Percentiles rank a stretch among this genome's conserved stretches.
Conservation (phyloP, 75 land plant genomes). For the Pinus albicaulis region DNA sequence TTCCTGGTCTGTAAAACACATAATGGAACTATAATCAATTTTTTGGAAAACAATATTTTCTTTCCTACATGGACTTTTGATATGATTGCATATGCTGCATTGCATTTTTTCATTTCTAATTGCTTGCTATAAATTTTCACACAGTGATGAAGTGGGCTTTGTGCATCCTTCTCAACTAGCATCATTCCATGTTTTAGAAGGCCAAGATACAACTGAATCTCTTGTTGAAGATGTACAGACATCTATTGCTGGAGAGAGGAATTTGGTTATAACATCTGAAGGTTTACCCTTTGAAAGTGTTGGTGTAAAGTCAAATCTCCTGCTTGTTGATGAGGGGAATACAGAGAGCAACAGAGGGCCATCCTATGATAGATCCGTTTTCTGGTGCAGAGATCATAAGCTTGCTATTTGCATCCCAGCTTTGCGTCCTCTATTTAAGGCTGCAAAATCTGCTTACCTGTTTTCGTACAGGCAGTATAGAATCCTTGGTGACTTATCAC, state of each 20-base stretch:
- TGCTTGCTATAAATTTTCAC: not conserved
- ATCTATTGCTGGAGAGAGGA: not conserved
- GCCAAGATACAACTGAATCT: not conserved
- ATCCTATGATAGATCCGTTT: conserved; percentile 24
- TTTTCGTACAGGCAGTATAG: conserved; percentile 24
- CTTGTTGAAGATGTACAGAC: not conserved
- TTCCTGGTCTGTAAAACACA: not conserved
- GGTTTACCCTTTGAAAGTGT: not conserved
- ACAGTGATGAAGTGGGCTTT: conserved; percentile 61
- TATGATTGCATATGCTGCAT: not conserved
- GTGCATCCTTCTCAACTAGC: conserved; percentile 51
- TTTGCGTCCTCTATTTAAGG: conserved; percentile 33
- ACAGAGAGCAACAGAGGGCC: not conserved
- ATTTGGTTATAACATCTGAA: not conserved
- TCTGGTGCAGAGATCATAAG: conserved; percentile 50
- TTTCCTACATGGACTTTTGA: not conserved
- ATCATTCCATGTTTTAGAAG: conserved; percentile 19
- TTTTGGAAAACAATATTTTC: not conserved
- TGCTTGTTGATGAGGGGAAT: not conserved
- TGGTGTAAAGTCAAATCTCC: not conserved
- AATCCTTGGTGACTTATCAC: not conserved
- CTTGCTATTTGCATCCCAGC: conserved; percentile 36
- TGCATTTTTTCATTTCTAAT: not conserved
- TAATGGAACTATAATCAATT: not conserved
- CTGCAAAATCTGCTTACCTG: conserved; percentile 45